Evolutionary conservation across 805 yeast species (phyloP), one percentile per base, ranked within the genome.

Genomic region (Candida lessepsii): DNA sequence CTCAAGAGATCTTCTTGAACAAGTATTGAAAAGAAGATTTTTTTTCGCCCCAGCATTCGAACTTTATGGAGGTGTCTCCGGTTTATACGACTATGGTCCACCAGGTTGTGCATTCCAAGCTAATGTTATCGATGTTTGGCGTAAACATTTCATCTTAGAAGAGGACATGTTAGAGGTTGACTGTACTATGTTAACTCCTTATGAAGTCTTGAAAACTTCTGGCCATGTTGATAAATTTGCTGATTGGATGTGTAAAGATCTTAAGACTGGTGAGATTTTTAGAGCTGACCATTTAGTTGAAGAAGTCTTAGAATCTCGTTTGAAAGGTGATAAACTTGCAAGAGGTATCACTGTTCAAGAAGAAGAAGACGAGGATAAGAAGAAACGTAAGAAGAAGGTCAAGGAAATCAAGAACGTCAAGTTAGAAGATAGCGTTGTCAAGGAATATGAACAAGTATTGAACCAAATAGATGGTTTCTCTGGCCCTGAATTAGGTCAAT

Each of bases 121-220:
- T 56, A 91, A 93, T 65, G 76, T 93, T 47, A 73, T 93, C 47
- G 99, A 95, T 59, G 76, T 79, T 36, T 93, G 99, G 99, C 85
- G 98, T 74, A 91, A 90, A 65, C 99, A 93, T 69, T 93, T 93
- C 63, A 82, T 93, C 47, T 73, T 95, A 52, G 98, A 93, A 69
- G 99, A 93, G 71, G 98, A 93, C 60, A 93, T 93, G 98, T 77
- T 90, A 59, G 99, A 93, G 70, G 97, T 93, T 47, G 99, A 95
- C 72, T 83, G 95, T 67, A 88, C 99, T 44, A 90, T 93, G 90
- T 74, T 93, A 67, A 93, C 99, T 35, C 99, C 99, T 11, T 82
- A 87, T 58, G 99, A 95, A 64, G 99, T 93, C 25, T 76, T 93
- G 63, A 95, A 95, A 73, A 95, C 99, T 31, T 91, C 98, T 37